Base-by-base conservation (phyloP, 768 basidiomycete species). In the Lactifluus echinatus region DNA sequence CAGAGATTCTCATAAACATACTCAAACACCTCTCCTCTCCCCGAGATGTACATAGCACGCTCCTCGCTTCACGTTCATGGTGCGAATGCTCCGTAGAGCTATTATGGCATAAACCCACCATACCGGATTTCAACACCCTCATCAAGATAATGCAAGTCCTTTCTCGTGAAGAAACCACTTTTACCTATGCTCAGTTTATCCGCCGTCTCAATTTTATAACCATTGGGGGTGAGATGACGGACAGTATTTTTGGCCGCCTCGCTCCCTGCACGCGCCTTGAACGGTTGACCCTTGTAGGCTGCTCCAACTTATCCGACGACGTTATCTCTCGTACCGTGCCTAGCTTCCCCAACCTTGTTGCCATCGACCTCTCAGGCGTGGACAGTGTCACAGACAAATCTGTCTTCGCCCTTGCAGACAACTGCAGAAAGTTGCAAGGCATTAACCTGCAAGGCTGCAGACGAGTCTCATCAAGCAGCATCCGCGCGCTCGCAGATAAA, bases 61-160 rank as follows among this genome's bases (percentile, higher is more conserved):
- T 94, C 59, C 82, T 86, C 55, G 93, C 97, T 26, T 93, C 85
- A 19, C 84, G 90, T 56, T 79, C 83, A 26, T 99, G 95, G 93
- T 97, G 93, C 76, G 87, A 94, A 68, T 96, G 93, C 71, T 84
- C 92, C 29, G 93, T 94, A 42, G 91, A 97, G 70, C 79, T 97
- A 21, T 77, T 98, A 23, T 99, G 94, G 94, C 87, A 93, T 70
- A 87, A 89, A 66, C 94, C 94, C 19, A 76, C 76, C 52, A 83
- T 98, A 67, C 74, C 82, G 24, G 81, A 81, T 56, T 75, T 82
- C 55, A 72, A 78, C 53, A 85, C 87, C 36, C 79, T 96, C 53
- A 77, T 84, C 67, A 84, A 84, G 71, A 85, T 97, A 81, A 80
- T 89, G 65, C 74, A 77, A 55, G 76, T 93, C 48, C 75, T 98